Base-by-base conservation (phyloP, 345 rosid species). In the Salix exigua region DNA sequence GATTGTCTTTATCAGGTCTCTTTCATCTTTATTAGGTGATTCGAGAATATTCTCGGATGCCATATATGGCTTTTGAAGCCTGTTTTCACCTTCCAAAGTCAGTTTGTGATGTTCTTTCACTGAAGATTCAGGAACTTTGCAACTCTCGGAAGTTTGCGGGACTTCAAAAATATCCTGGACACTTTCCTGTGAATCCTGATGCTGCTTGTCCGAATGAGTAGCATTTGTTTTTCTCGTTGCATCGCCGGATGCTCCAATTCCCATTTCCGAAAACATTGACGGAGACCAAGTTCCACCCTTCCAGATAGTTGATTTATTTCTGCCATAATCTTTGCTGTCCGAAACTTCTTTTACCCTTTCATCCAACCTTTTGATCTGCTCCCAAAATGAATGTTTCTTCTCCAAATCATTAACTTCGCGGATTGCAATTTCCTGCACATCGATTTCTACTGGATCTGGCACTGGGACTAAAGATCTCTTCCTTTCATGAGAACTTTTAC, bases 151-250 rank as follows among this genome's bases (percentile, higher is more conserved):
- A 18, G 46, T 74, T 82, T 66, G 78, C 1, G 93, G 90, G 73
- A 94, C 95, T 83, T 92, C 97, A 55, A 80, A 90, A n/a, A 87
- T 73, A 73, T 92, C 97, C 25, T 86, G 91, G 2, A 91, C 82
- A 75, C 78, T 77, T 7, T 70, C 80, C 60, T 18, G 18, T 40
- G 55, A 70, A 37, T 37, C 78, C 7, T 78, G 84, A 31, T 68
- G 62, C 72, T 78, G 79, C 53, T 79, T 78, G 53, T 82, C 89
- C 76, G 80, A 75, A 5, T 73, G 78, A 48, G 68, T 25, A 23
- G 33, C 44, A 6, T 70, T 67, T 42, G 65, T 79, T 68, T 71
- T 77, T 80, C 84, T 81, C 2, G 84, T 71, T 21, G 87, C 33
- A 74, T 82, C 87, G 18, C 53, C 44, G 13, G 16, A 77, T 68